phyloP scores from a whole-genome alignment of 2,329 filamentous ascomycete genomes.

The Colletotrichum sp. region DNA sequence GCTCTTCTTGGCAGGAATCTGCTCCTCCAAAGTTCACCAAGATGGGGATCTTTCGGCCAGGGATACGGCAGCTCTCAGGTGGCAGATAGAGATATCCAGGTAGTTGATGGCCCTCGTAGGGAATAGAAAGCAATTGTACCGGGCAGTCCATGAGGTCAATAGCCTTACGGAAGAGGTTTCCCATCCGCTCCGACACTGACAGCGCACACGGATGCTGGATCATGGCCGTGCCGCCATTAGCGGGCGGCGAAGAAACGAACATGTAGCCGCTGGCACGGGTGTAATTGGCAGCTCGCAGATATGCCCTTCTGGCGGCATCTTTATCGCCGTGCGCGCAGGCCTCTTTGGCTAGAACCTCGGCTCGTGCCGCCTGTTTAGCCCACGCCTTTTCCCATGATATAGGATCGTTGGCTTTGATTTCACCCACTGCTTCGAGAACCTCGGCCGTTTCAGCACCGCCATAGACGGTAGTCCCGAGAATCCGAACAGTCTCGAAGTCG shows the following conservation, averaged over 20 bases:
- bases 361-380: constrained; percentile 30
- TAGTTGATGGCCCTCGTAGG: constrained; percentile 37
- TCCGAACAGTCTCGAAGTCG: constrained; percentile 46
- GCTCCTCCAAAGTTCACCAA: constrained; percentile 38
- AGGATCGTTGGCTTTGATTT: constrained; percentile 41
- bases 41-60: constrained; percentile 33
- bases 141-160: constrained; percentile 30
- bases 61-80: constrained; percentile 1
- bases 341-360: constrained; percentile 38
- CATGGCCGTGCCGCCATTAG: neutral
- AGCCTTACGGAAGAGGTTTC: constrained; percentile 30
- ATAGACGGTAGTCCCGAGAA: constrained; percentile 39
- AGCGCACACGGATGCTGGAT: neutral
- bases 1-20: constrained; percentile 44
- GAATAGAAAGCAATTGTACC: constrained; percentile 37
- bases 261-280: constrained; percentile 39
- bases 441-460: constrained; percentile 45
- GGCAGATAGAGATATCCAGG: constrained; percentile 44
- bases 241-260: neutral
- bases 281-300: constrained; percentile 46
- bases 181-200: constrained; percentile 29
- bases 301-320: constrained; percentile 35
- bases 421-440: constrained; percentile 37
- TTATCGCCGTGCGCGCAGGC: constrained; percentile 31
- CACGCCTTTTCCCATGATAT: constrained; percentile 44